A percentile compares a stretch with the other conserved stretches of the same genome.
phyloP scores from a whole-genome alignment of 768 basidiomycete species.

The Rhodotorula toruloides region DNA sequence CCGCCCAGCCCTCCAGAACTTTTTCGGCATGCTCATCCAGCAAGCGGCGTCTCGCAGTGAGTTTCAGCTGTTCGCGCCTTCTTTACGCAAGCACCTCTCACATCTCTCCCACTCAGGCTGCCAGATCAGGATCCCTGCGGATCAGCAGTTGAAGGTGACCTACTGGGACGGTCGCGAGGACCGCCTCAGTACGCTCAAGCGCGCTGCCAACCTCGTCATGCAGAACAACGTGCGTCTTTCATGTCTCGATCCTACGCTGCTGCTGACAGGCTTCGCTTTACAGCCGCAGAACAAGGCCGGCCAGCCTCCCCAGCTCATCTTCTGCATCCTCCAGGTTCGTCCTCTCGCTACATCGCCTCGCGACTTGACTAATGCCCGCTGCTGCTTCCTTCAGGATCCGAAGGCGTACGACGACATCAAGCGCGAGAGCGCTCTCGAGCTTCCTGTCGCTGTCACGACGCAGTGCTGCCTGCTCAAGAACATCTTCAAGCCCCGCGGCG shows the following conservation, averaged over 20 bases:
- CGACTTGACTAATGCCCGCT: background rate
- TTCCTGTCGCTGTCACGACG: slow-evolving; percentile 16
- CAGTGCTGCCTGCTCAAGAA: slow-evolving; percentile 30
- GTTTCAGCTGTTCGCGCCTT: background rate
- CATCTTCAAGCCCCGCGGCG: slow-evolving; percentile 11
- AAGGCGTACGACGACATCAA: slow-evolving; percentile 29
- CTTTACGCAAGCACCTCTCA: background rate
- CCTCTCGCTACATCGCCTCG: background rate
- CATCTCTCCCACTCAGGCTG: background rate
- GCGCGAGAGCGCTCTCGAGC: slow-evolving; percentile 20
- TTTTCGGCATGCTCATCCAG: slow-evolving; percentile 4
- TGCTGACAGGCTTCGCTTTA: background rate
- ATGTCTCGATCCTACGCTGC: too few species aligned
- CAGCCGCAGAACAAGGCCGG: slow-evolving; percentile 12
- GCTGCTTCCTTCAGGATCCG: slow-evolving; percentile 8
- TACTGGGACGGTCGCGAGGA: slow-evolving; percentile 3
- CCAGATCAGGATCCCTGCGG: background rate
- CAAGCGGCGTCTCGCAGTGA: slow-evolving; percentile 6
- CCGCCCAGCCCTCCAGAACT: background rate
- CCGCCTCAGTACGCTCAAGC: background rate
- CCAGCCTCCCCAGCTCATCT: slow-evolving; percentile 19
- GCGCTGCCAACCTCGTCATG: background rate
- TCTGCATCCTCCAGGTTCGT: slow-evolving; percentile 18
- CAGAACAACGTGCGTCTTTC: background rate
- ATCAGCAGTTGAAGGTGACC: background rate